Evolutionary conservation across 768 basidiomycete species (phyloP), one percentile per base, ranked within the genome.

Genomic region (Psilocybe tampanensis): DNA sequence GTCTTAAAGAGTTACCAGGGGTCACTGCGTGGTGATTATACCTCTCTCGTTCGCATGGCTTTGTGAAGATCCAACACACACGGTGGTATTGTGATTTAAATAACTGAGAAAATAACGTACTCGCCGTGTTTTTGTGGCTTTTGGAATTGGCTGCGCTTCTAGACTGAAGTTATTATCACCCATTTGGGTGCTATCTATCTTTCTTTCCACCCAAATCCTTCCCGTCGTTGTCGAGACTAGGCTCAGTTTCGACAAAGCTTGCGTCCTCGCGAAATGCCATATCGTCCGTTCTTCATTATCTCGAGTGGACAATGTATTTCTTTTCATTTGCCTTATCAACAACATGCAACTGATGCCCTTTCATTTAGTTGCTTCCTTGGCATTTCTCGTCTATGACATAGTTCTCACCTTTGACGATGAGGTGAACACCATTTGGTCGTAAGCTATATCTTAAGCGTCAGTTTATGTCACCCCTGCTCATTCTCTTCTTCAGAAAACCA

Each of bases 401-500:
- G 61, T 56, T 34, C 51, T 76, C 29, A 75, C 74, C 1, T 58
- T 74, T 6, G 71, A 72, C 50, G 66, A 73, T 47, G 75, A 76
- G 60, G 70, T 76, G 32, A 60, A 66, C 21, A 59, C 61, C 22
- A 70, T 76, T 15, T 76, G 75, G 75, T 61, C 67, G 73, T 72
- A 54, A 60, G 74, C 66, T 42, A 13, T 21, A 43, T 22, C 11
- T 8, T 32, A 7, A 13, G 26, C 26, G 21, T n/a, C 32, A 9
- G n/a, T n/a, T n/a, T n/a, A n/a, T n/a, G n/a, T n/a, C n/a, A n/a
- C n/a, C n/a, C 15, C 17, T 21, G 21, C 8, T 32, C 23, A 32
- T 48, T 47, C 42, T 18, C 15, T n/a, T 17, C 19, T 34, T 44
- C n/a, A 68, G 66, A 8, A 69, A 64, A 59, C 63, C 67, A 5